A percentile compares a stretch with the other conserved stretches of the same genome.
Evolutionary conservation across 164 flowering plant species (phyloP).

Genomic region (Dillenia turbinata): DNA sequence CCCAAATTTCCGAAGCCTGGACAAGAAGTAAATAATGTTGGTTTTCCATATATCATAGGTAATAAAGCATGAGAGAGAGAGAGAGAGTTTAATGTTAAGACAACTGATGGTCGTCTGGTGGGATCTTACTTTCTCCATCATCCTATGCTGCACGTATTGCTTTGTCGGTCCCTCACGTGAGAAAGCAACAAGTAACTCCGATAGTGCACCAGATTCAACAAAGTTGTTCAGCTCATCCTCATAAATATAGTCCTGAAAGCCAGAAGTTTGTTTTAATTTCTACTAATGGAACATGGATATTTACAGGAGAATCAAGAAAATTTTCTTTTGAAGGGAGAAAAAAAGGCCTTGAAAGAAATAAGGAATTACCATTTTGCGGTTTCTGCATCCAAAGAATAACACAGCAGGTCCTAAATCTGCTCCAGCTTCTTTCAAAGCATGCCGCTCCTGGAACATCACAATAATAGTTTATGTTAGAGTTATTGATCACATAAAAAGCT

Average conservation of each 20-base stretch:
- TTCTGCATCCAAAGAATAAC: conserved; percentile 95
- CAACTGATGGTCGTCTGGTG: no score
- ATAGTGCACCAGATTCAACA: conserved; percentile 60
- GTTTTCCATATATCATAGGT: no score
- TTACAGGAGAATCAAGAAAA: no score
- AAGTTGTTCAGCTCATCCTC: conserved; percentile 80
- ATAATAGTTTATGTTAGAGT: background rate
- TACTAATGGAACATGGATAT: no score
- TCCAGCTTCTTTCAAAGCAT: conserved; percentile 80
- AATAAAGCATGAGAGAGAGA: no score
- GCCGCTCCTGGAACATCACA: conserved; percentile 62
- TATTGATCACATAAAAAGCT: no score
- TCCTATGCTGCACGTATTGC: conserved; percentile 94
- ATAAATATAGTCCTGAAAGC: conserved; percentile 79
- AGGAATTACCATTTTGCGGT: conserved; percentile 58
- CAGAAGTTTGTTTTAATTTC: no score
- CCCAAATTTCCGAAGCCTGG: conserved; percentile 88
- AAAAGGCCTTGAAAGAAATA: background rate
- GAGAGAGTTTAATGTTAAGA: no score
- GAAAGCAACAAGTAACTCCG: conserved; percentile 84
- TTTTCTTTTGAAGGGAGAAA: no score
- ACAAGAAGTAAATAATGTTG: background rate
- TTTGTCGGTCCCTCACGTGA: conserved; percentile 90
- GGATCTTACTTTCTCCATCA: conserved; percentile 71
- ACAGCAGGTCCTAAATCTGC: conserved; percentile 67